Evolutionary conservation across 306 rosid genomes (phyloP).

Genomic region (Cucurbita maxima): DNA sequence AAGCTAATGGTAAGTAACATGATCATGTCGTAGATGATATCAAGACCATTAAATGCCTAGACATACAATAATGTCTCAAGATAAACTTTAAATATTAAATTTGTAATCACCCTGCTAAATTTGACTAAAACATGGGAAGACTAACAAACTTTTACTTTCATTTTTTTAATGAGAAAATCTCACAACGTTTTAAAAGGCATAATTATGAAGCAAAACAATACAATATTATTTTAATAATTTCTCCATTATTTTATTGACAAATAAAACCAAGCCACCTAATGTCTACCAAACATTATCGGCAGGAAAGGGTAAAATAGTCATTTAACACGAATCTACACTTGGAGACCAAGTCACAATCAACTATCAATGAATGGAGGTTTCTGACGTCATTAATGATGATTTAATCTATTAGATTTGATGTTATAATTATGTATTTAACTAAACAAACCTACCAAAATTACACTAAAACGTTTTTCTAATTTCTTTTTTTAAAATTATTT

Average conservation of each 20-base stretch:
- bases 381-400: neutral
- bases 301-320: neutral
- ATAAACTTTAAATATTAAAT: no score
- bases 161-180: neutral
- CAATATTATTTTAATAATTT: neutral
- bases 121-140: neutral
- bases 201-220: neutral
- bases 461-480: no score
- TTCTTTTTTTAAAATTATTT: no score
- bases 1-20: no score
- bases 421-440: neutral
- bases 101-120: neutral
- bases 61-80: no score
- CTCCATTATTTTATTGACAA: neutral
- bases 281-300: neutral
- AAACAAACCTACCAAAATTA: neutral
- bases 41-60: no score
- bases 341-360: slow-evolving; percentile 8
- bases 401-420: neutral
- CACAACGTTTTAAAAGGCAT: neutral
- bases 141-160: neutral
- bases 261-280: neutral
- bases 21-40: no score
- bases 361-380: neutral
- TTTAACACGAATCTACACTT: neutral